Conservation (phyloP, 441 rosid genomes). For the Corymbia calophylla region DNA sequence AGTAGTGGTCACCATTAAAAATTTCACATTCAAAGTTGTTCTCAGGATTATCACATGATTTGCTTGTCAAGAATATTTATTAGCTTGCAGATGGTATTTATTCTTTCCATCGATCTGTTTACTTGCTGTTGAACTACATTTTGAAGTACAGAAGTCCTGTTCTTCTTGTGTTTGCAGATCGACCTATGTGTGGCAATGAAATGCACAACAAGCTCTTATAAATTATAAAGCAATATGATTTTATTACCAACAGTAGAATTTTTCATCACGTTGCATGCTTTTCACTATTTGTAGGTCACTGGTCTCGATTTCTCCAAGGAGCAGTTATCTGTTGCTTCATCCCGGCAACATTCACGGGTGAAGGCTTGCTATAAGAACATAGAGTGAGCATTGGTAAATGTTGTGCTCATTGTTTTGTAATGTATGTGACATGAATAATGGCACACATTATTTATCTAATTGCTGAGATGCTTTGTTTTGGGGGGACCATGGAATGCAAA, state of each 20-base stretch:
- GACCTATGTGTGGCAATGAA: neutral
- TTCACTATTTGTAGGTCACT: slow-evolving; percentile 36
- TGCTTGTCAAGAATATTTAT: neutral
- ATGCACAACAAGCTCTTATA: neutral
- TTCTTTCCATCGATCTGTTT: neutral
- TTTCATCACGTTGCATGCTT: neutral
- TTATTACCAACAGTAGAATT: neutral
- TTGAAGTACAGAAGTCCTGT: neutral
- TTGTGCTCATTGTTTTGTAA: neutral
- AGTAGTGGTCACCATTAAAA: neutral
- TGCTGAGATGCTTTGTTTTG: neutral
- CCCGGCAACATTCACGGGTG: slow-evolving; percentile 33
- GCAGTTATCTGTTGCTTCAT: slow-evolving; percentile 61
- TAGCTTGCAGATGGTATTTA: neutral
- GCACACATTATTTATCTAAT: neutral
- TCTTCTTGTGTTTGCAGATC: neutral
- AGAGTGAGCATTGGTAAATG: slow-evolving; percentile 77
- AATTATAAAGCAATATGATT: neutral
- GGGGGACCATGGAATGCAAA: neutral
- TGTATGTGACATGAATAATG: neutral
- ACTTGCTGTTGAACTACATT: neutral
- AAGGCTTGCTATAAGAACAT: slow-evolving; percentile 67
- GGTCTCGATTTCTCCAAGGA: slow-evolving; percentile 83
- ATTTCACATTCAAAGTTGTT: neutral
- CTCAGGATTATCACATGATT: neutral